Evolutionary conservation across 176 grass and related monocot genomes (phyloP), one percentile per base, ranked within the genome.

Genomic region (Canna indica): DNA sequence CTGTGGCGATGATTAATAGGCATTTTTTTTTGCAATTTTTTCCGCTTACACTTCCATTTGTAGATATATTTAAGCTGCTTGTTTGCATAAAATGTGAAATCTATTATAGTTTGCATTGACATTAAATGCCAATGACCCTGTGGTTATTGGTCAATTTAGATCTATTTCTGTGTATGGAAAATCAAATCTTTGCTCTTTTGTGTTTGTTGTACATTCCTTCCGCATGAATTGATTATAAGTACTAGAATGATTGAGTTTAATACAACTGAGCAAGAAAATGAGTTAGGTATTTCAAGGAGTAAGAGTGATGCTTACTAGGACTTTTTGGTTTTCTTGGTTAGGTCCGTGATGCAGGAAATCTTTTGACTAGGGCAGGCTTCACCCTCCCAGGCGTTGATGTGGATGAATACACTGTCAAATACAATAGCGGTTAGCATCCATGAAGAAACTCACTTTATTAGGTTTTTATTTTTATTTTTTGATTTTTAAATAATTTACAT

Each of bases 261-360:
- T 54, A 54, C 20, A 7, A 54, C 4, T 54, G 50, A 54, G 50
- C 18, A 54, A 54, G 20, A 25, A 33, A 30, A 33, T 20, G 25
- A 63, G 4, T 7, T 63, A 8, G 53, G 28, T 34, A 4, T 33
- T 32, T 29, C 14, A 14, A 30, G 29, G 27, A 11, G 13, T 33
- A 24, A 34, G 27, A 73, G 12, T 17, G 58, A 27, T 12, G 41
- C 59, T 64, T 82, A 27, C 74, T 14, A 24, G 3, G 18, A 26
- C 24, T 28, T 74, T 75, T 68, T 4, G 36, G 32, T 79, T 83
- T 46, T 46, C 26, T 32, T 62, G 73, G 82, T 80, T 66, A 97
- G 93, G 93, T 97, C 54, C 83, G 86, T 69, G 93, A 97, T 82
- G 93, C 89, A 52, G 88, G 89, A 79, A 92, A 97, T 75, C 84